These are phyloP conservation scores for Pleurostoma richardsiae DNA, from an alignment of 2,329 filamentous ascomycete species.

Conservation along the genomic window DNA sequence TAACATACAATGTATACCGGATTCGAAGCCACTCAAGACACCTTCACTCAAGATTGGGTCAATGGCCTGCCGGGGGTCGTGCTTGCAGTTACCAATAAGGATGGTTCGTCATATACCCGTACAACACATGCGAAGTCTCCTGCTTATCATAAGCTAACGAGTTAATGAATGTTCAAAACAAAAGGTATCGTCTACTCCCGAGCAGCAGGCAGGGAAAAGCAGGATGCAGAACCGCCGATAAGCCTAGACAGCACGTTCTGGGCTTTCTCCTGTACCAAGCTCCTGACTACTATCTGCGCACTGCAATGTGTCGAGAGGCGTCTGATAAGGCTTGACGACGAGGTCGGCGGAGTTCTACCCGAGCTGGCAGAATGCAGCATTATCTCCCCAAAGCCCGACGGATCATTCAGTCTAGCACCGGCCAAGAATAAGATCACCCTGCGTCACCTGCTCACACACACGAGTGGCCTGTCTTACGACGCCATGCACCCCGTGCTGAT, in stretches of 20 bases:
- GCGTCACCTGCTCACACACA: constrained; percentile 1
- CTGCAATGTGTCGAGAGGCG: constrained; percentile 52
- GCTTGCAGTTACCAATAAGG: too few relatives aligned
- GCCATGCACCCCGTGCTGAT: neutral
- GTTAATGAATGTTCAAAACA: too few relatives aligned
- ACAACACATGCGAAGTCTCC: too few relatives aligned
- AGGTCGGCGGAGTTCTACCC: constrained; percentile 38
- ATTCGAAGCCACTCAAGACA: too few relatives aligned
- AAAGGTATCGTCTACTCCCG: too few relatives aligned
- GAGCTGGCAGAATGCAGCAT: constrained; percentile 42
- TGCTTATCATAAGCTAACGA: too few relatives aligned
- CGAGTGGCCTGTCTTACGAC: constrained; percentile 1
- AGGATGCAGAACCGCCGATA: constrained; percentile 15
- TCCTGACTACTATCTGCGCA: constrained; percentile 45
- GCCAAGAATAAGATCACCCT: neutral
- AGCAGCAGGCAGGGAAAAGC: too few relatives aligned
- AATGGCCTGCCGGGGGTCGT: too few relatives aligned
- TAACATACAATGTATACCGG: too few relatives aligned
- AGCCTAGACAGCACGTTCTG: constrained; percentile 28
- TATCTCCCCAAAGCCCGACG: constrained; percentile 15
- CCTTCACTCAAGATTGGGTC: too few relatives aligned
- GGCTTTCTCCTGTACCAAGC: constrained; percentile 28
- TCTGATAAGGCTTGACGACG: constrained; percentile 36
- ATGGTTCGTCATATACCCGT: too few relatives aligned
- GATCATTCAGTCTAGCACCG: too few relatives aligned